Conservation (phyloP, 306 rosid genomes). For the Abrus pulchellus region DNA sequence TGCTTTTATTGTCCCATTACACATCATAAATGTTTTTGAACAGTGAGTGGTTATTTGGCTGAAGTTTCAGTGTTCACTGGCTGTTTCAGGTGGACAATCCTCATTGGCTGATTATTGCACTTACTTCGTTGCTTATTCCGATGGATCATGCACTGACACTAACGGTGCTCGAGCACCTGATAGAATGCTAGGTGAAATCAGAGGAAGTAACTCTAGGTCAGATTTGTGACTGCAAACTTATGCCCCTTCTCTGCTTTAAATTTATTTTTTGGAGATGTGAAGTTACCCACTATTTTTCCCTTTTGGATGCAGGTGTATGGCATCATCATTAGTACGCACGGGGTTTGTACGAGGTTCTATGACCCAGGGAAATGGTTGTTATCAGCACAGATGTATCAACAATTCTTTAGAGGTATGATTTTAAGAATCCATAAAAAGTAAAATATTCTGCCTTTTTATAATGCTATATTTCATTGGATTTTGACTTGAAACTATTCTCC, state of each 20-base stretch:
- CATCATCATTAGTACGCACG: conserved; percentile 92
- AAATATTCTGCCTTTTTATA: neutral
- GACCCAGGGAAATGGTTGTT: conserved; percentile 99
- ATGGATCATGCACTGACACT: conserved; percentile 95
- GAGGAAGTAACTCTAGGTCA: conserved; percentile 94
- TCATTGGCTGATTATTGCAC: conserved; percentile 99
- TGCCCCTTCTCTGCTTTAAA: neutral
- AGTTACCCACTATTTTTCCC: conserved; percentile 49
- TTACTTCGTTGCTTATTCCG: conserved; percentile 95
- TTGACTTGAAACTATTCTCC: conserved; percentile 27
- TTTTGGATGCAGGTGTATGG: conserved; percentile 81
- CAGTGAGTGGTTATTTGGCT: conserved; percentile 22
- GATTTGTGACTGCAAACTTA: conserved; percentile 46
- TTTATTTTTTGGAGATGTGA: conserved; percentile 7
- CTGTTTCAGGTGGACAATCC: conserved; percentile 93
- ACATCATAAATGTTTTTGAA: conserved; percentile 7
- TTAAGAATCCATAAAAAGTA: conserved; percentile 29
- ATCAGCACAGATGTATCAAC: conserved; percentile 91
- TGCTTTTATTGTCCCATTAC: conserved; percentile 32
- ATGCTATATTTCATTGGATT: conserved; percentile 37
- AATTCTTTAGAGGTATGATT: conserved; percentile 80
- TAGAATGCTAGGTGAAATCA: conserved; percentile 97
- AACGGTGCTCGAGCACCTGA: conserved; percentile 96
- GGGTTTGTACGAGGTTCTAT: conserved; percentile 93
- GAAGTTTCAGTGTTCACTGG: conserved; percentile 35